These are phyloP conservation scores for Myriosclerotinia curreyana DNA, from an alignment of 2,329 filamentous ascomycete genomes.

Conservation along the genomic window DNA sequence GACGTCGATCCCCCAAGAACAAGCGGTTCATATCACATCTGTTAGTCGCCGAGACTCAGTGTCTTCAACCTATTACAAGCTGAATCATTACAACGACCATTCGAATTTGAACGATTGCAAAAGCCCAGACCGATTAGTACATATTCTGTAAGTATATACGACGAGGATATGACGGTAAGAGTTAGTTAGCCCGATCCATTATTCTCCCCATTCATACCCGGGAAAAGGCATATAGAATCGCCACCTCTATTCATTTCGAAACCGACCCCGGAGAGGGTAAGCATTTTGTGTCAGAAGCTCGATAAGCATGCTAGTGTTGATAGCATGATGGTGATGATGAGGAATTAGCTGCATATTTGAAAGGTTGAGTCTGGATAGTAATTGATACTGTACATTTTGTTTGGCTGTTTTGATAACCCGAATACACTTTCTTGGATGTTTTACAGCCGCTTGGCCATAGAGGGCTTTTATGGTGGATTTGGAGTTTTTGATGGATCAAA, in stretches of 20 bases:
- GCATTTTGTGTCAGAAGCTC: neutral
- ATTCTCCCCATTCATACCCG: neutral
- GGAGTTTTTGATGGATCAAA: neutral
- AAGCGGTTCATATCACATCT: constrained; percentile 11
- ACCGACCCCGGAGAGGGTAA: neutral
- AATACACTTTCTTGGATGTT: constrained; percentile 1
- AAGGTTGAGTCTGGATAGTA: neutral
- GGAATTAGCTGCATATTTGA: constrained; percentile 11
- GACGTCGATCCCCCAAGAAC: neutral
- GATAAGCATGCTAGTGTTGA: constrained; percentile 5
- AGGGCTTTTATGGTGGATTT: neutral
- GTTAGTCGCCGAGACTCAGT: neutral
- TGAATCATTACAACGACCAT: neutral
- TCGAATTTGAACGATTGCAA: neutral
- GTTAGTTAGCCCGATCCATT: neutral
- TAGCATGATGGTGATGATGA: constrained; percentile 4
- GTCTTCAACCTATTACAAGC: neutral
- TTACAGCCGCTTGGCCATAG: too few species aligned
- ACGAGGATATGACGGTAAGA: constrained; percentile 15
- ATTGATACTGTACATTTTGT: neutral
- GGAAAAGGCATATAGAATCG: neutral
- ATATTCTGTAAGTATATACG: constrained; percentile 27
- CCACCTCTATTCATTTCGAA: constrained; percentile 5
- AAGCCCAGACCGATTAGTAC: constrained; percentile 23
- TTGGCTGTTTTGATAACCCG: constrained; percentile 8